Base-by-base conservation (phyloP, 2,329 filamentous ascomycete species). In the Stemphylium beticola region DNA sequence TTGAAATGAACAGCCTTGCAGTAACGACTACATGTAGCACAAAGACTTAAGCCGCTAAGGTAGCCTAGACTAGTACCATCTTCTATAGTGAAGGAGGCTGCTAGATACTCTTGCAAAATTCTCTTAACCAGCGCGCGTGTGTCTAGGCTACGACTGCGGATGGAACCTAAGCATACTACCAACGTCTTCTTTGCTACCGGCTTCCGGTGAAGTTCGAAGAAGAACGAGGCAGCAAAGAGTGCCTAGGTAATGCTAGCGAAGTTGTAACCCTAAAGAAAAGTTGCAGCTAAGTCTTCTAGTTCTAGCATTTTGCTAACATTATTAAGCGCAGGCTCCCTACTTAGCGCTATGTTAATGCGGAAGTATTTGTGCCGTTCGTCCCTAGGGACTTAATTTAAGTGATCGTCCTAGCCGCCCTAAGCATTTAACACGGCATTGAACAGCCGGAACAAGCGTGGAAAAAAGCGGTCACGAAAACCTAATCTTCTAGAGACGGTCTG, bases 341-440 rank as follows among this genome's bases (percentile, higher is more conserved):
- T 32, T 39, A 64, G n/a, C 2, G 48, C 17, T 33, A 61, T 58
- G 22, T 64, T 64, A 14, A 64, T 55, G 12, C 33, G 33, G 26
- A 60, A 50, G 38, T 64, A 60, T 40, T 54, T 63, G 18, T 55
- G 12, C 20, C 29, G 32, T 32, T 59, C n/a, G 3, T 53, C 42
- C 36, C 20, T 37, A 17, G 40, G 20, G 3, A 59, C 34, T 45
- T 22, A 6, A n/a, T 61, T 63, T 20, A 61, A 20, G 32, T 63
- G 17, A 6, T 63, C 37, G 17, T 58, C 26, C 55, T 15, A 63
- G 41, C 46, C 37, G 15, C 34, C 32, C 29, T 63, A 29, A 10
- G 55, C 45, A 37, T 61, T 48, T 18, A 63, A 42, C 11, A 63
- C 18, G 5, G 53, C 50, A n/a, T 52, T 54, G 15, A 63, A 61